A percentile compares a stretch with the other conserved stretches of the same genome.
Evolutionary conservation across 345 rosid genomes (phyloP).

Genomic region (Citrus cavaleriei): DNA sequence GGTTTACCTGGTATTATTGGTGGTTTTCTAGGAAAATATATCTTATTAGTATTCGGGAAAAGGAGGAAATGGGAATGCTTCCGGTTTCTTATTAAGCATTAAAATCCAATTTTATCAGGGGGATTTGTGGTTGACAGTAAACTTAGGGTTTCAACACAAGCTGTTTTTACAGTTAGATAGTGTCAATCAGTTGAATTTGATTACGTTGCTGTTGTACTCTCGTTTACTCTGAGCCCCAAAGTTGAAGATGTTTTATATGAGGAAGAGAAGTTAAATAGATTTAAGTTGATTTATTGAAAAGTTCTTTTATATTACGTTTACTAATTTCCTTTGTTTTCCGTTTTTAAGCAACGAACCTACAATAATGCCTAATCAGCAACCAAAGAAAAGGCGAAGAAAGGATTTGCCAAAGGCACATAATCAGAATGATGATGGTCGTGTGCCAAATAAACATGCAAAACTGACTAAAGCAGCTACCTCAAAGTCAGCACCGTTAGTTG

Average conservation of each 20-base stretch:
- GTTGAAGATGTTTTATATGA: neutral
- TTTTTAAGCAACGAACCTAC: constrained; percentile 55
- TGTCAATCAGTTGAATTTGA: neutral
- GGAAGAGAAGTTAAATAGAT: neutral
- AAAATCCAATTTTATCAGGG: neutral
- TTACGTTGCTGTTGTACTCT: neutral
- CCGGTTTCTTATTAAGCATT: neutral
- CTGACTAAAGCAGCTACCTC: constrained; percentile 38
- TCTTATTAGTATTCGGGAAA: neutral
- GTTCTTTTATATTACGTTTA: neutral
- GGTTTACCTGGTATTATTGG: neutral
- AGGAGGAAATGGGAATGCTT: neutral
- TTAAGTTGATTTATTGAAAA: neutral
- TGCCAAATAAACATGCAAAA: constrained; percentile 54
- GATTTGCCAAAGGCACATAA: constrained; percentile 47
- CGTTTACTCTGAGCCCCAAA: neutral
- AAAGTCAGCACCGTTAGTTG: constrained; percentile 33
- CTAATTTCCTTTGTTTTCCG: constrained; percentile 21
- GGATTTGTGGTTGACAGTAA: neutral
- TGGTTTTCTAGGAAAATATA: neutral
- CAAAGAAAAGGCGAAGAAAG: constrained; percentile 81
- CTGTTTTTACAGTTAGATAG: neutral
- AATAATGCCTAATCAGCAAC: constrained; percentile 49
- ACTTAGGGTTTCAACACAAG: neutral
- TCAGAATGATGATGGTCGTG: constrained; percentile 45